Evolutionary conservation across 495 filamentous ascomycete species (phyloP).

Genomic region (Aspergillus nidulans): DNA sequence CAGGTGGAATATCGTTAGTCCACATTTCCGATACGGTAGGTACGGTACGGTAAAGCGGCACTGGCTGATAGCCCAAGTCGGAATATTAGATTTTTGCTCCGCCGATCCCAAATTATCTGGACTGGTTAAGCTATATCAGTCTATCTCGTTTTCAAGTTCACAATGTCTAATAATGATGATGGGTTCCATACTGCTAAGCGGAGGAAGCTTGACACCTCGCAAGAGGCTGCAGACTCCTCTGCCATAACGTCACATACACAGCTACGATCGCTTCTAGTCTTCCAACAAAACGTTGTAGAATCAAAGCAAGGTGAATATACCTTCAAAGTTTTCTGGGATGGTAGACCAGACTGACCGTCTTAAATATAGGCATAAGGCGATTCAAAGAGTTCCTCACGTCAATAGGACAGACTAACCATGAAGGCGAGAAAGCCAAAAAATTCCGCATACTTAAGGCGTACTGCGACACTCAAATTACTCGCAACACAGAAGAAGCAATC

Average conservation of each 20-base stretch:
- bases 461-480: slow-evolving; percentile 61
- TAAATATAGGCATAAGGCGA: slow-evolving; percentile 58
- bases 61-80: not conserved
- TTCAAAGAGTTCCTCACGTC: slow-evolving; percentile 73
- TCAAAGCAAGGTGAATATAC: slow-evolving; percentile 58
- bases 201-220: slow-evolving; percentile 35
- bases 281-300: slow-evolving; percentile 57
- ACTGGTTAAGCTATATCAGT: not conserved
- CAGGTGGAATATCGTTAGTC: slow-evolving; percentile 2
- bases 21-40: no score
- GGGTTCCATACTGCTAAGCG: slow-evolving; percentile 33
- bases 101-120: slow-evolving; percentile 1
- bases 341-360: not conserved
- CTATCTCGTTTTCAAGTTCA: not conserved
- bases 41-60: slow-evolving; percentile 2
- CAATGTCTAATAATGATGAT: slow-evolving; percentile 24
- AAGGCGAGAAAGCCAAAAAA: slow-evolving; percentile 45
- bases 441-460: slow-evolving; percentile 65
- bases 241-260: slow-evolving; percentile 57
- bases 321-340: not conserved
- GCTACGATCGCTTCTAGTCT: slow-evolving; percentile 58
- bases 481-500: slow-evolving; percentile 49
- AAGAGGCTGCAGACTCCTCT: slow-evolving; percentile 23
- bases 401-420: slow-evolving; percentile 51
- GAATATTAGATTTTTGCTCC: slow-evolving; percentile 11